phyloP scores from a whole-genome alignment of 148 eudicot species.

The Rhododendron vialii region DNA sequence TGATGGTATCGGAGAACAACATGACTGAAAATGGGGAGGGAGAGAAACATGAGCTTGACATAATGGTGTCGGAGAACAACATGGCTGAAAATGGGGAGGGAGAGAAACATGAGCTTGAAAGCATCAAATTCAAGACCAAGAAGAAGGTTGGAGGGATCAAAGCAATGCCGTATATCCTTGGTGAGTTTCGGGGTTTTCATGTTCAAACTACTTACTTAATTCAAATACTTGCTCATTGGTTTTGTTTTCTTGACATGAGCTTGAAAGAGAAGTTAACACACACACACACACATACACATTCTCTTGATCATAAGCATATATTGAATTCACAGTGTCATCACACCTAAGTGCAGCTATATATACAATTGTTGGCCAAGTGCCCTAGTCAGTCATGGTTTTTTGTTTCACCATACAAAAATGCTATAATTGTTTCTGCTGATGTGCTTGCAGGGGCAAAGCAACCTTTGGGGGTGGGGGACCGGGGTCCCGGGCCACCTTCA shows the following conservation, averaged over 20 bases:
- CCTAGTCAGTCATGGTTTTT: no score
- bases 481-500: no score
- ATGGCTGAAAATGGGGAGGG: background rate
- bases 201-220: background rate
- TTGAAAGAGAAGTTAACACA: background rate
- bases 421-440: no score
- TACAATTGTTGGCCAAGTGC: no score
- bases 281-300: background rate
- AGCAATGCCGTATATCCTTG: slow-evolving; percentile 81
- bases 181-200: slow-evolving; percentile 25
- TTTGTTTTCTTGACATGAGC: background rate
- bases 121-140: slow-evolving; percentile 17
- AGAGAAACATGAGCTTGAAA: slow-evolving; percentile 22
- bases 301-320: background rate
- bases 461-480: no score
- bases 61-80: background rate
- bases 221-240: background rate
- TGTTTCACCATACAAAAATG: no score
- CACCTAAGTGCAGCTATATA: no score
- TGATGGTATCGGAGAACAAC: background rate
- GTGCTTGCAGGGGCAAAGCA: no score
- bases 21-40: background rate
- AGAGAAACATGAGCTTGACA: slow-evolving; percentile 20
- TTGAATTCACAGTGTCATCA: no score
- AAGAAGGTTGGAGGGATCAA: slow-evolving; percentile 56